phyloP scores from a whole-genome alignment of 139 green algal species.

The Volvox africanus region DNA sequence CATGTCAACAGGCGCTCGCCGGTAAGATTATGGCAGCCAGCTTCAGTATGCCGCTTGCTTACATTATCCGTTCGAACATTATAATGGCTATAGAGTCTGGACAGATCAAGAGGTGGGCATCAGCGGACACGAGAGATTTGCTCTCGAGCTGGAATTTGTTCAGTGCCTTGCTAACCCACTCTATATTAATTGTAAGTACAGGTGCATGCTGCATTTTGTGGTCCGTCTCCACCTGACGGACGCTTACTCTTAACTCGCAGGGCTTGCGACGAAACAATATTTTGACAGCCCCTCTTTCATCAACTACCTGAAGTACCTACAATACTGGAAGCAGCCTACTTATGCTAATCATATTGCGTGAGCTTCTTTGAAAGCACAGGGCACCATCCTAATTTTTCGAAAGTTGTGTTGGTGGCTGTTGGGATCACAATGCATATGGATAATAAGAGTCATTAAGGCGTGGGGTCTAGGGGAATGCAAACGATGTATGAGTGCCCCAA shows the following conservation, averaged over 20 bases:
- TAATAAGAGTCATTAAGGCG: no score
- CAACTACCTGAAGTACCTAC: conserved; percentile 93
- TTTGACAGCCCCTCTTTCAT: conserved; percentile 89
- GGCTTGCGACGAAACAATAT: conserved; percentile 88
- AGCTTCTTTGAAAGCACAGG: conserved; percentile 8
- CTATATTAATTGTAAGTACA: conserved; percentile 92
- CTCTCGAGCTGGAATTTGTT: conserved; percentile 95
- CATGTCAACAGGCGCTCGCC: not conserved
- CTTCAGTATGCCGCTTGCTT: not conserved
- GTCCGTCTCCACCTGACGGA: not conserved
- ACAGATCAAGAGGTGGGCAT: conserved; percentile 50
- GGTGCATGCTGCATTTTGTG: not conserved
- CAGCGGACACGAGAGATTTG: conserved; percentile 72
- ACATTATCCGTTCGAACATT: not conserved
- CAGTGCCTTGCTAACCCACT: conserved; percentile 91
- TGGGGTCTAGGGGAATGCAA: not conserved
- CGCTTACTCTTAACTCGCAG: conserved; percentile 59
- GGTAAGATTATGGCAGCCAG: not conserved
- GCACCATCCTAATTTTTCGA: no score
- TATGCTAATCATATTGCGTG: conserved; percentile 88
- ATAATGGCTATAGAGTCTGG: conserved; percentile 8
- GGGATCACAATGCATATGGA: no score
- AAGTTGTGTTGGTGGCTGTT: no score
- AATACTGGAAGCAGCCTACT: conserved; percentile 91
- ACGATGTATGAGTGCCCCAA: not conserved